Base-by-base conservation (phyloP, 148 eudicot species). In the Agrostemma githago region DNA sequence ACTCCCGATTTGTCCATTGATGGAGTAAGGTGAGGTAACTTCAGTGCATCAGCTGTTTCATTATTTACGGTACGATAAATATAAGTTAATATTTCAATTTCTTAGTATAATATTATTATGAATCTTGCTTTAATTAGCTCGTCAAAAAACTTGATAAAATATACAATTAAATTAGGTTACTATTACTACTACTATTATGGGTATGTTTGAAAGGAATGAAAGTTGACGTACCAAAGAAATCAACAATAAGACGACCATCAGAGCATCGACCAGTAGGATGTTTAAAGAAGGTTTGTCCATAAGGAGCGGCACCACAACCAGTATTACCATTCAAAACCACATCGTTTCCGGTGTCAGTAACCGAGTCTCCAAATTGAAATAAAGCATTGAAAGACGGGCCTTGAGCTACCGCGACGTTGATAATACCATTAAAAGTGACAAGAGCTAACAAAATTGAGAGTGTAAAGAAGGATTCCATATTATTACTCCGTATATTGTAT, bases 201-300 rank as follows among this genome's bases (percentile, higher is more conserved):
- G n/a, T 48, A 48, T 48, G 14, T 48, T 48, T 48, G 3, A 48
- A 48, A 48, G 12, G 54, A 48, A 48, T 48, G 5, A n/a, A n/a
- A n/a, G n/a, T n/a, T n/a, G 54, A 48, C 43, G 8, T 75, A 79
- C 82, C 82, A 62, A 79, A 16, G 57, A 43, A 69, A 65, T 79
- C 82, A 12, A 79, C 51, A 51, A 79, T 75, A 44, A 79, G 66
- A 62, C 63, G 67, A 20, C 82, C 82, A 11, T 79, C 40, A 3
- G 82, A 71, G 75, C 75, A 76, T 63, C 82, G 82, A 43, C 82
- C 81, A 40, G 74, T 74, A 34, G 81, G 74, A 1, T 51, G 38
- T 17, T 39, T 44, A 16, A 70, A 62, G 66, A 6, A 56, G 17
- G 66, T 53, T 37, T 56, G 12, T 20, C 82, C 76, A 57, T 80